Evolutionary conservation across 768 basidiomycete genomes (phyloP).

Genomic region (Cystobasidium onofrii): DNA sequence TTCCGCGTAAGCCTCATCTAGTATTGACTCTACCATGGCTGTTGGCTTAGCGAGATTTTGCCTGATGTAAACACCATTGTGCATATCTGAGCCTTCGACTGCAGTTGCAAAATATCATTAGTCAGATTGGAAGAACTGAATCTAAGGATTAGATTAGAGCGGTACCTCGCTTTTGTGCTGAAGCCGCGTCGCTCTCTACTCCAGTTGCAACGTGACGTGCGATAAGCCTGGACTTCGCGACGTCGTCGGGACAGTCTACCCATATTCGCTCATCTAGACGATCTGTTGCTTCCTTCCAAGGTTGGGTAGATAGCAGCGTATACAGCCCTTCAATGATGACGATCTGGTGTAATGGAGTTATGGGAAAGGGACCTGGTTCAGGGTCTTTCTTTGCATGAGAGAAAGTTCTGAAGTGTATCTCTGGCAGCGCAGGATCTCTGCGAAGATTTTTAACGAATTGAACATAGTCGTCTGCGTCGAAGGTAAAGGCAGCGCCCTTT

Average conservation of each 20-base stretch:
- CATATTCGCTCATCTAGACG: slow-evolving; percentile 72
- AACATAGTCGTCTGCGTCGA: slow-evolving; percentile 66
- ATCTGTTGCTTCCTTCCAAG: slow-evolving; percentile 62
- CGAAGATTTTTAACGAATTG: slow-evolving; percentile 57
- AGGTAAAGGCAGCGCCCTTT: slow-evolving; percentile 78
- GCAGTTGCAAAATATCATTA: background rate
- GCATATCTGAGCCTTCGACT: slow-evolving; percentile 41
- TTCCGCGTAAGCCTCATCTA: slow-evolving; percentile 16
- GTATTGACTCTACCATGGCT: slow-evolving; percentile 26
- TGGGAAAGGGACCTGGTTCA: slow-evolving; percentile 53
- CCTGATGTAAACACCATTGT: slow-evolving; percentile 38
- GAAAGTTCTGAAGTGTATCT: slow-evolving; percentile 66
- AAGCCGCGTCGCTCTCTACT: slow-evolving; percentile 37
- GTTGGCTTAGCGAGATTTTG: slow-evolving; percentile 33
- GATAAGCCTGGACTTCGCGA: slow-evolving; percentile 42
- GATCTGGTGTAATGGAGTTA: slow-evolving; percentile 62
- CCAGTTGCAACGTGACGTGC: slow-evolving; percentile 43
- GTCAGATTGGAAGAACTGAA: no score
- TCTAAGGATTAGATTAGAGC: background rate
- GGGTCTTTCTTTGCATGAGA: slow-evolving; percentile 84
- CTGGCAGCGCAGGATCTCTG: slow-evolving; percentile 42
- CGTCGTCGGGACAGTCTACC: slow-evolving; percentile 46
- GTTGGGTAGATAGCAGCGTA: slow-evolving; percentile 61
- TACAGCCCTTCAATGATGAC: slow-evolving; percentile 88
- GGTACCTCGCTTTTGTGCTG: slow-evolving; percentile 36